Percentiles rank a stretch among this genome's conserved stretches.
phyloP scores from a whole-genome alignment of 1,284 basidiomycete species.

The Cryptococcus hybrid region DNA sequence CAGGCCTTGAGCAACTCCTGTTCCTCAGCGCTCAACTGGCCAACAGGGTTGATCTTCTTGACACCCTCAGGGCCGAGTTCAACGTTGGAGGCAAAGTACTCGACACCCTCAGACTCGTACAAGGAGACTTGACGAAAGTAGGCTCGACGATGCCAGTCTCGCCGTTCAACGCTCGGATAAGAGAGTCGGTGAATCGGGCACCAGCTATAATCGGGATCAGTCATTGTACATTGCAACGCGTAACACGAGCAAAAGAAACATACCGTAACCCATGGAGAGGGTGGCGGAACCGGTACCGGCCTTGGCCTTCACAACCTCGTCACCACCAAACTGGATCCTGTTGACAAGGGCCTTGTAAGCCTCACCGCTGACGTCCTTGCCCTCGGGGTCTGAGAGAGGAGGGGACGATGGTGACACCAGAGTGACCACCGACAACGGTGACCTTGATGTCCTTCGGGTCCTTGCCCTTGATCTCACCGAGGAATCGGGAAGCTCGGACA shows the following conservation, averaged over 20 bases:
- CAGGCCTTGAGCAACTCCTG: conserved; percentile 82
- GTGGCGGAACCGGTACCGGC: conserved; percentile 83
- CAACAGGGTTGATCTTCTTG: conserved; percentile 81
- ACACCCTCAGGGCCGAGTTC: conserved; percentile 86
- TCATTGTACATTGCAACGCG: no score
- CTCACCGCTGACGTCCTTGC: conserved; percentile 57
- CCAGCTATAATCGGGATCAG: conserved; percentile 55
- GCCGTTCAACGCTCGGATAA: conserved; percentile 82
- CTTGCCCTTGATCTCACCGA: conserved; percentile 72
- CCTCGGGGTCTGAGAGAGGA: conserved; percentile 84
- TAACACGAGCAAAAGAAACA: conserved; percentile 25
- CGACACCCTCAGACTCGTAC: conserved; percentile 71
- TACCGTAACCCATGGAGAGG: conserved; percentile 81
- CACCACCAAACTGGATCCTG: conserved; percentile 94
- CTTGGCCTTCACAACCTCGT: conserved; percentile 89
- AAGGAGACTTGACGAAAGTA: conserved; percentile 78
- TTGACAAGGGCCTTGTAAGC: conserved; percentile 65
- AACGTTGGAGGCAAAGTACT: conserved; percentile 80
- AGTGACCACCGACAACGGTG: conserved; percentile 92
- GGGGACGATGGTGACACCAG: conserved; percentile 95
- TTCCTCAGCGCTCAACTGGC: conserved; percentile 72
- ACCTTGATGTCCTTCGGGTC: conserved; percentile 64
- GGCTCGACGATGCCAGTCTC: conserved; percentile 83
- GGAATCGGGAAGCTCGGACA: conserved; percentile 93
- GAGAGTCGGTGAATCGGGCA: conserved; percentile 74